These are phyloP conservation scores for Sclerotinia trifoliorum DNA, from an alignment of 2,329 filamentous ascomycete species.

Conservation along the genomic window DNA sequence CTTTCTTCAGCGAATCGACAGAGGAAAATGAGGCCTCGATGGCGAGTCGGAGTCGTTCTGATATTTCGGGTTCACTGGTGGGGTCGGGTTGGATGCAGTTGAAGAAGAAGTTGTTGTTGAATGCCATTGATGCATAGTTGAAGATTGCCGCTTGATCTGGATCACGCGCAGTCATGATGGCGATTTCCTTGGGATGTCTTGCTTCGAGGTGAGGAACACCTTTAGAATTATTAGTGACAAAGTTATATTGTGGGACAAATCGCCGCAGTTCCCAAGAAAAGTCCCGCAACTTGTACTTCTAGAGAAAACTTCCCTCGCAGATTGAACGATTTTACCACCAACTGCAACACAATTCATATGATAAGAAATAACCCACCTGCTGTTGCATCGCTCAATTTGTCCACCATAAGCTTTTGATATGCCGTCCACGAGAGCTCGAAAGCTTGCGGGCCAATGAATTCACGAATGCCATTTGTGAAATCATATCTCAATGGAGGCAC, in stretches of 20 bases:
- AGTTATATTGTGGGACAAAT: neutral
- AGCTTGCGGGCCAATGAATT: conserved; percentile 66
- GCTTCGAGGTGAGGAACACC: neutral
- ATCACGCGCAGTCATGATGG: conserved; percentile 75
- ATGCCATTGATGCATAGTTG: conserved; percentile 95
- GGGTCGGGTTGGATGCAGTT: conserved; percentile 49
- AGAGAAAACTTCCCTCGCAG: neutral
- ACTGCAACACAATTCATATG: neutral
- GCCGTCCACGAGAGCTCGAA: conserved; percentile 78
- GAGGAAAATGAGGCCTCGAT: conserved; percentile 75
- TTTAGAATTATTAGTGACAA: conserved; percentile 4
- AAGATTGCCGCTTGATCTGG: conserved; percentile 76
- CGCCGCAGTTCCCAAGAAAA: neutral
- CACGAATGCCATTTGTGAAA: conserved; percentile 57
- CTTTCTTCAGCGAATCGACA: conserved; percentile 74
- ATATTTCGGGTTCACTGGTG: conserved; percentile 42
- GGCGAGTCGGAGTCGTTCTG: conserved; percentile 57
- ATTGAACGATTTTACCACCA: neutral
- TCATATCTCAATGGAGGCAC: conserved; percentile 47
- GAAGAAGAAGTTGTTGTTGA: conserved; percentile 90
- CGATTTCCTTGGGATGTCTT: conserved; percentile 57
- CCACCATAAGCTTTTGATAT: conserved; percentile 72
- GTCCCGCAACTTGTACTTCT: neutral
- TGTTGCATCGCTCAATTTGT: conserved; percentile 73
- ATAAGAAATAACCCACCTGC: conserved; percentile 56